Conservation (phyloP, 129 eudicot genomes). For the Escallonia rubra region DNA sequence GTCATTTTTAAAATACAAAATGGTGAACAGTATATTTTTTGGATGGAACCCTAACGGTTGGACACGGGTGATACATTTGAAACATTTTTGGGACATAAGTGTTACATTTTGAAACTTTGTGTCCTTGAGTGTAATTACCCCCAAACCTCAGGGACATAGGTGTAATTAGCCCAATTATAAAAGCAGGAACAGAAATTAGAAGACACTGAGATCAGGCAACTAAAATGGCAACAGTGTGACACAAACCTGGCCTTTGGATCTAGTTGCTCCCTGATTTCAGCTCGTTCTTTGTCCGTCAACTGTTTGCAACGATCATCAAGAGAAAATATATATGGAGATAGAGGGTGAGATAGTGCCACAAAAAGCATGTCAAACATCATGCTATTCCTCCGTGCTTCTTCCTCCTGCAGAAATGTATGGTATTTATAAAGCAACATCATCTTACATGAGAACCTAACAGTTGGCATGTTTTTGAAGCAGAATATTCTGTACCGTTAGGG, state of each 20-base stretch:
- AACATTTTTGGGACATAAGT: no score
- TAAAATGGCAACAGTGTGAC: not conserved
- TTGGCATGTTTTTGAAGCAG: not conserved
- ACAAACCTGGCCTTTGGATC: slow-evolving; percentile 79
- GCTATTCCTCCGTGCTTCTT: slow-evolving; percentile 84
- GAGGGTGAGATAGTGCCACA: slow-evolving; percentile 66
- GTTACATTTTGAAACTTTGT: no score
- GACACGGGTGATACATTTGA: no score
- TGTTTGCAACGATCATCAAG: slow-evolving; percentile 78
- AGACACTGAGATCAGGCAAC: no score
- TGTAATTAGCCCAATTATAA: no score
- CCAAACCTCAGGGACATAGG: no score
- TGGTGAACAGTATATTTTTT: no score
- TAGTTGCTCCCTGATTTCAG: slow-evolving; percentile 48
- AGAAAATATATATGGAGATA: slow-evolving; percentile 86
- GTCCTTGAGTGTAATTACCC: no score
- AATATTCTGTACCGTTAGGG: slow-evolving; percentile 60
- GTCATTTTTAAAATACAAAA: no score
- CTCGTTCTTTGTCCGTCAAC: slow-evolving; percentile 47
- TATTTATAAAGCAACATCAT: not conserved
- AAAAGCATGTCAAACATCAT: slow-evolving; percentile 73
- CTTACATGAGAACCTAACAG: not conserved
- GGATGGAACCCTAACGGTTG: no score
- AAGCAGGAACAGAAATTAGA: no score
- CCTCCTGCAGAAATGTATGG: slow-evolving; percentile 44